These are phyloP conservation scores for Fagus crenata DNA, from an alignment of 306 rosid species.

Conservation along the genomic window DNA sequence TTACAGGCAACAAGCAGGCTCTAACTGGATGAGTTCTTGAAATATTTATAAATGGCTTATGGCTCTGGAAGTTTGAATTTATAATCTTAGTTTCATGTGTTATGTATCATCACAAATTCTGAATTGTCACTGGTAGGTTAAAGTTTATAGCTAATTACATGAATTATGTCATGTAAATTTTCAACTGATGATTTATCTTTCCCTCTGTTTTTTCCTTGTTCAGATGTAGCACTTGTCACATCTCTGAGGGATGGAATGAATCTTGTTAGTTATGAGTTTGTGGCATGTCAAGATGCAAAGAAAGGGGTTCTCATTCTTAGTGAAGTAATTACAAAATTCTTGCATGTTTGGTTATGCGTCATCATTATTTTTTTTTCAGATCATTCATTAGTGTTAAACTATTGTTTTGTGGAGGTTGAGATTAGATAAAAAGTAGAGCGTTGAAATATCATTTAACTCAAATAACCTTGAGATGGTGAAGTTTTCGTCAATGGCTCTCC, in stretches of 20 bases:
- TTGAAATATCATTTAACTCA: too few relatives aligned
- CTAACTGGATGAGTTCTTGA: not conserved
- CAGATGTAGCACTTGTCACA: slow-evolving; percentile 79
- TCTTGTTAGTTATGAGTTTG: slow-evolving; percentile 86
- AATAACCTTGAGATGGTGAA: too few relatives aligned
- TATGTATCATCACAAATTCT: not conserved
- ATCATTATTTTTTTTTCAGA: too few relatives aligned
- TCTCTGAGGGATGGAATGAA: slow-evolving; percentile 91
- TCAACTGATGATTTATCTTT: slow-evolving; percentile 17
- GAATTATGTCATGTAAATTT: not conserved
- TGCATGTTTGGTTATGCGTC: slow-evolving; percentile 21
- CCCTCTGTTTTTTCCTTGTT: slow-evolving; percentile 17
- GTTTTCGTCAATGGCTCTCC: too few relatives aligned
- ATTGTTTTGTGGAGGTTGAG: too few relatives aligned
- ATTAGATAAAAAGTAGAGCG: too few relatives aligned
- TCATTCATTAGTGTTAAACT: too few relatives aligned
- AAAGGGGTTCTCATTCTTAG: slow-evolving; percentile 86
- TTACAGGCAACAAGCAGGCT: not conserved
- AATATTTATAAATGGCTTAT: not conserved
- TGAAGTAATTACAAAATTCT: slow-evolving; percentile 53
- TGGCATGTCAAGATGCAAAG: slow-evolving; percentile 83
- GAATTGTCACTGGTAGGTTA: not conserved
- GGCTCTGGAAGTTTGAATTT: not conserved
- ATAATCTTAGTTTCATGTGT: not conserved
- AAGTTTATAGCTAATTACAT: not conserved